A percentile compares a stretch with the other conserved stretches of the same genome.
Evolutionary conservation across 2,329 filamentous ascomycete species (phyloP).

Genomic region (Colletotrichum eleusines): DNA sequence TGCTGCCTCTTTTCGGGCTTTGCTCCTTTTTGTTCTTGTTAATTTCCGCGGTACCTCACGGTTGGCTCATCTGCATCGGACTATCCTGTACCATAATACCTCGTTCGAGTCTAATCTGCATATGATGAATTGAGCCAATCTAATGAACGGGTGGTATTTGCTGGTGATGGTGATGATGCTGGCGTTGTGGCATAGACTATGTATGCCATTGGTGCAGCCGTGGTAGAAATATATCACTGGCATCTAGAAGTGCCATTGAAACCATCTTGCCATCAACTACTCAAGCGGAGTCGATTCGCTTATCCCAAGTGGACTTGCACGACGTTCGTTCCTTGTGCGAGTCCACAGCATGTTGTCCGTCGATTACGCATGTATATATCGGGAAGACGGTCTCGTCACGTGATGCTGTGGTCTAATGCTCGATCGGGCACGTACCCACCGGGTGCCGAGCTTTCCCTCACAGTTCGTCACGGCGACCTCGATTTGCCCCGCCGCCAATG

Average conservation of each 20-base stretch:
- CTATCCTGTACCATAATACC: conserved; percentile 40
- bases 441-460: conserved; percentile 36
- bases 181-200: neutral
- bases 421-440: conserved; percentile 16
- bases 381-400: neutral
- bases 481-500: conserved; percentile 53
- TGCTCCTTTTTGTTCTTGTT: neutral
- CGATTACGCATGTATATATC: neutral
- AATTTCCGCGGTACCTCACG: conserved; percentile 17
- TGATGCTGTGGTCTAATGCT: neutral
- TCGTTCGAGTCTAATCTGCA: conserved; percentile 40
- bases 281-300: neutral
- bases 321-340: neutral
- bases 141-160: neutral
- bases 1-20: conserved; percentile 24
- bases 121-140: conserved; percentile 30
- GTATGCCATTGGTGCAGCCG: neutral
- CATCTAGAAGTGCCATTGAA: neutral
- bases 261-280: neutral
- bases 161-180: neutral
- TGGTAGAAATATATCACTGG: neutral
- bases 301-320: neutral
- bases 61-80: conserved; percentile 40
- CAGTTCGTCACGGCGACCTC: conserved; percentile 46
- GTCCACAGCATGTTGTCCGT: neutral